A percentile compares a stretch with the other conserved stretches of the same genome.
Evolutionary conservation across 257 asterid species (phyloP).

Genomic region (Henckelia pumila): DNA sequence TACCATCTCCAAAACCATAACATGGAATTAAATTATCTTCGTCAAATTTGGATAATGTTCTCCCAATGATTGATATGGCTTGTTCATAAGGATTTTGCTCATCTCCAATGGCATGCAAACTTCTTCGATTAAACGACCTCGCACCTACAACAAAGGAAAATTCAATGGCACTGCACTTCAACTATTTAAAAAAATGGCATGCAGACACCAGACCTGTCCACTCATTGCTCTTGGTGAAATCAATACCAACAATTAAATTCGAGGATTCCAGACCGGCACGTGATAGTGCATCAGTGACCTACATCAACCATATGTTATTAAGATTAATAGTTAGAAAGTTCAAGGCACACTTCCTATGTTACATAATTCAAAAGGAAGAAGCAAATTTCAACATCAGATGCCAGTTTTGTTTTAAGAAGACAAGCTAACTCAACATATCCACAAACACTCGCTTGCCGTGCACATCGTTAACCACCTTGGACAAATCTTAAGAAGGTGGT

Average conservation of each 20-base stretch:
- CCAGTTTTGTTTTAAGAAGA: not conserved
- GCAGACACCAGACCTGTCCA: conserved; percentile 69
- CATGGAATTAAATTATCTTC: conserved; percentile 92
- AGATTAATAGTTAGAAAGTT: conserved; percentile 15
- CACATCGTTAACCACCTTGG: not conserved
- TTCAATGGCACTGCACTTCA: conserved; percentile 7
- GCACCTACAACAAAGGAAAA: conserved; percentile 52
- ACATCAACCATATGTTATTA: conserved; percentile 14
- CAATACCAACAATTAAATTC: conserved; percentile 89
- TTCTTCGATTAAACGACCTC: conserved; percentile 70
- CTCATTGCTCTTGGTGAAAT: conserved; percentile 97
- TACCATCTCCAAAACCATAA: conserved; percentile 96
- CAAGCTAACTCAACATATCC: not conserved
- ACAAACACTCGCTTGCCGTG: not conserved
- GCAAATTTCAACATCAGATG: not conserved
- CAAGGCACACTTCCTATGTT: conserved; percentile 1
- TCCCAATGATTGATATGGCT: conserved; percentile 91
- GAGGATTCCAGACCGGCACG: conserved; percentile 97
- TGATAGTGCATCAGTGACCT: conserved; percentile 92
- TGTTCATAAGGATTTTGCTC: conserved; percentile 88
- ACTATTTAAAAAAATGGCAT: conserved; percentile 1
- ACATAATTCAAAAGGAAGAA: not conserved
- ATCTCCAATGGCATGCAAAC: conserved; percentile 86
- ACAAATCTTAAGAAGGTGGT: not conserved
- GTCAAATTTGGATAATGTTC: conserved; percentile 86